phyloP scores from a whole-genome alignment of 1,284 basidiomycete genomes.

The Entoloma clypeatum region DNA sequence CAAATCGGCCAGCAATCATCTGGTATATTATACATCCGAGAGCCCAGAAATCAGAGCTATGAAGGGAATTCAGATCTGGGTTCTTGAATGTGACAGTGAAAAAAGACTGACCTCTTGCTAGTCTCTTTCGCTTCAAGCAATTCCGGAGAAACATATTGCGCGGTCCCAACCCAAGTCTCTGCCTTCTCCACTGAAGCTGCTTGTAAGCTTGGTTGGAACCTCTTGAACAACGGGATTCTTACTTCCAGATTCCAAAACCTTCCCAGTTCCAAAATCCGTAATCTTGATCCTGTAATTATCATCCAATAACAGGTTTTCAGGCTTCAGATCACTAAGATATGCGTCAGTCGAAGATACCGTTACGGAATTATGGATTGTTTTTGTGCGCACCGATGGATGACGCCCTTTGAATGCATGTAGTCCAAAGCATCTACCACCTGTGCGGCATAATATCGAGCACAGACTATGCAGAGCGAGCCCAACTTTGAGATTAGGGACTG shows the following conservation, averaged over 20 bases:
- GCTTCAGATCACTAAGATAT: constrained; percentile 75
- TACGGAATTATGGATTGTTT: constrained; percentile 5
- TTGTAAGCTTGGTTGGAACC: constrained; percentile 19
- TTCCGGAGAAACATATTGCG: constrained; percentile 95
- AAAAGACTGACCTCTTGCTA: constrained; percentile 53
- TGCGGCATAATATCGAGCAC: constrained; percentile 80
- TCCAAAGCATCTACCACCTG: constrained; percentile 85
- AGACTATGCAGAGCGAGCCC: constrained; percentile 78
- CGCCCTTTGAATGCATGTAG: constrained; percentile 85
- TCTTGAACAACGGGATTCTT: constrained; percentile 23
- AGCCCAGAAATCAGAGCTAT: constrained; percentile 95
- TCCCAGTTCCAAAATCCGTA: constrained; percentile 96
- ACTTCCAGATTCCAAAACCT: constrained; percentile 67
- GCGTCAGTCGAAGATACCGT: constrained; percentile 1
- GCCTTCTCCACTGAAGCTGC: constrained; percentile 43
- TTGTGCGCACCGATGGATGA: constrained; percentile 82
- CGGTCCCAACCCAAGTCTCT: constrained; percentile 93
- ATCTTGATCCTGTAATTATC: constrained; percentile 86
- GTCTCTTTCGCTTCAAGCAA: constrained; percentile 76
- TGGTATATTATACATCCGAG: constrained; percentile 96
- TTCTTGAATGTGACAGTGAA: constrained; percentile 4
- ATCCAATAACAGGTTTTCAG: constrained; percentile 90
- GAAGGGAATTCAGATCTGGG: constrained; percentile 22
- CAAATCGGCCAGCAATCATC: constrained; percentile 91
- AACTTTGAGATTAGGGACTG: constrained; percentile 73